phyloP scores from a whole-genome alignment of 768 basidiomycete genomes.

The Asterophora parasitica region DNA sequence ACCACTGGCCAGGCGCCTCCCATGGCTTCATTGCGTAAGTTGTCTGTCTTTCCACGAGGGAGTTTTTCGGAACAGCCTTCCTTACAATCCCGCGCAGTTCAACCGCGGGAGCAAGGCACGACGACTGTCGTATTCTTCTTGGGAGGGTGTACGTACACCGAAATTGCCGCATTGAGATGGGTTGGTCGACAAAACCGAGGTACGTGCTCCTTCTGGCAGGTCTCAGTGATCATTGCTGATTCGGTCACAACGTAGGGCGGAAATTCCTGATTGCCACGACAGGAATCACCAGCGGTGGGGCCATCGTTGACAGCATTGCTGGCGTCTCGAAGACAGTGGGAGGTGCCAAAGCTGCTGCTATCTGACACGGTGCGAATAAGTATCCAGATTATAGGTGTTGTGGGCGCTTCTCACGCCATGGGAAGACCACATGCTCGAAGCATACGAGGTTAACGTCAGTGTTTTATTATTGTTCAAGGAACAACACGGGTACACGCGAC shows the following conservation, averaged over 20 bases:
- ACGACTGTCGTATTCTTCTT: constrained; percentile 95
- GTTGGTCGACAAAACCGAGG: constrained; percentile 83
- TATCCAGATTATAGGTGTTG: not conserved
- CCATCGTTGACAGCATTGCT: constrained; percentile 65
- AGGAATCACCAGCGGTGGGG: constrained; percentile 78
- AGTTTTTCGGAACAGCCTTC: constrained; percentile 1
- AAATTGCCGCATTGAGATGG: constrained; percentile 94
- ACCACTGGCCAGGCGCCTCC: constrained; percentile 23
- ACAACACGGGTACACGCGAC: constrained; percentile 35
- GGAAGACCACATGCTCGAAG: constrained; percentile 25
- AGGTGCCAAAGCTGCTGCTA: constrained; percentile 39
- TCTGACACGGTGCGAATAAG: constrained; percentile 23
- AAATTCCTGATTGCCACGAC: constrained; percentile 90
- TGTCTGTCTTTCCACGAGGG: not conserved
- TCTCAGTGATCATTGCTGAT: constrained; percentile 10
- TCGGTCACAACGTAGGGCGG: constrained; percentile 49
- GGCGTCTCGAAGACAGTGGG: constrained; percentile 29
- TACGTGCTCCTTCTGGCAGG: constrained; percentile 25
- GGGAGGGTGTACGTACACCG: constrained; percentile 96
- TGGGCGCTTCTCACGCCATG: constrained; percentile 6
- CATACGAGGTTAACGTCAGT: constrained; percentile 7
- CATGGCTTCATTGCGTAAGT: constrained; percentile 30
- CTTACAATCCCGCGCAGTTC: constrained; percentile 28
- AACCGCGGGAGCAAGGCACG: constrained; percentile 54
- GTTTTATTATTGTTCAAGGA: constrained; percentile 1